Evolutionary conservation across 1,284 basidiomycete species (phyloP).

Genomic region (Vanrija humicola): DNA sequence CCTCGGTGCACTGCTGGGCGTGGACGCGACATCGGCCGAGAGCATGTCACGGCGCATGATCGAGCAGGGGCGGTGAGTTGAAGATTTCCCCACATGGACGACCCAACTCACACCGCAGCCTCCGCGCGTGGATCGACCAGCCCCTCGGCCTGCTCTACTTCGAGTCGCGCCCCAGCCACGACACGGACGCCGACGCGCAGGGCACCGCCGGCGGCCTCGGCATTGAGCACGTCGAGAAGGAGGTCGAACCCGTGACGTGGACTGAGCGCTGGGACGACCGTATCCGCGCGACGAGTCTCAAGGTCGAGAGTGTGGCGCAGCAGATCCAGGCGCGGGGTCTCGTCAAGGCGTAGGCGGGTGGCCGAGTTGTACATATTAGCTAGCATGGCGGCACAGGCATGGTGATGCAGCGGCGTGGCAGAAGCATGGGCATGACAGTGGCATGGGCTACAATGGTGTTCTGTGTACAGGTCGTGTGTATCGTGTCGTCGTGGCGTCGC

Average conservation of each 20-base stretch:
- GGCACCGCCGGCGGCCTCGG: constrained; percentile 87
- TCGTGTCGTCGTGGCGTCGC: too few species aligned
- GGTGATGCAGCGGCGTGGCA: too few species aligned
- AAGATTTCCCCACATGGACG: neutral
- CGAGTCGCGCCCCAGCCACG: constrained; percentile 58
- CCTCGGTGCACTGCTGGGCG: constrained; percentile 74
- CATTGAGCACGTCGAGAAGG: constrained; percentile 62
- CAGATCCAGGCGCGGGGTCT: too few species aligned
- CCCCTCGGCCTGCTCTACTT: constrained; percentile 90
- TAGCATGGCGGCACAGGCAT: too few species aligned
- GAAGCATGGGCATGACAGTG: too few species aligned
- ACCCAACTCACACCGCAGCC: constrained; percentile 27
- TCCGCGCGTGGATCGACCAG: constrained; percentile 89
- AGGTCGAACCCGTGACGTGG: constrained; percentile 76
- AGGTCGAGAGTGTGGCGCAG: constrained; percentile 52
- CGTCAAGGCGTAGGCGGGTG: too few species aligned
- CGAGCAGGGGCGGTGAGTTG: constrained; percentile 69
- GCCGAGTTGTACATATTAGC: too few species aligned
- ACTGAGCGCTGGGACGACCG: constrained; percentile 90
- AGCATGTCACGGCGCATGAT: constrained; percentile 91
- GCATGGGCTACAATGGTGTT: too few species aligned
- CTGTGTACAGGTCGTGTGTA: too few species aligned
- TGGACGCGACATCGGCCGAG: constrained; percentile 83
- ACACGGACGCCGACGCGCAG: constrained; percentile 73
- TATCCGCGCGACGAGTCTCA: constrained; percentile 76